Conservation (phyloP, 2,329 filamentous ascomycete genomes). For the Colletotrichum nymphaeae region DNA sequence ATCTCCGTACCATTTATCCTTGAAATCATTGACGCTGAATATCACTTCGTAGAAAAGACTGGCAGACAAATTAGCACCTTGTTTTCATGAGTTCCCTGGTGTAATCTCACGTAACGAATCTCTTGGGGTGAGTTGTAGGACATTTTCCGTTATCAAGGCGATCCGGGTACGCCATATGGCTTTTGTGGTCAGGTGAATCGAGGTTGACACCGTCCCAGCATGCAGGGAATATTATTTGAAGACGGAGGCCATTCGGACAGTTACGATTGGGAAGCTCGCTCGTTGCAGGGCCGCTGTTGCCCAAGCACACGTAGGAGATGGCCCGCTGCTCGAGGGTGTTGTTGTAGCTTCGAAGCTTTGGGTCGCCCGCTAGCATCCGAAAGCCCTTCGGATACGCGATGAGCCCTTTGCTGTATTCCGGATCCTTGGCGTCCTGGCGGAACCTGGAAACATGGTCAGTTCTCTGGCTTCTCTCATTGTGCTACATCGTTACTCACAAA, state of each 20-base stretch:
- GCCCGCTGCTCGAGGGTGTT: slow-evolving; percentile 59
- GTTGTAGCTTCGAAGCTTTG: slow-evolving; percentile 55
- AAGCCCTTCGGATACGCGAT: slow-evolving; percentile 71
- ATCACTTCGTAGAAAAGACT: slow-evolving; percentile 67
- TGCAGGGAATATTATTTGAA: slow-evolving; percentile 68
- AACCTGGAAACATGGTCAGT: slow-evolving; percentile 42
- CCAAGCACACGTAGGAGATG: slow-evolving; percentile 67
- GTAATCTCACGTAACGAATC: slow-evolving; percentile 56
- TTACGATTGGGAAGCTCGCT: slow-evolving; percentile 65
- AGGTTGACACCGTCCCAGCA: slow-evolving; percentile 72
- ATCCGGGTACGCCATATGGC: slow-evolving; percentile 65
- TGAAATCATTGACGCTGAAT: slow-evolving; percentile 67
- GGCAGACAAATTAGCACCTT: neutral
- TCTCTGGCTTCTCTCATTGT: neutral
- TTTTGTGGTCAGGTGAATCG: slow-evolving; percentile 65
- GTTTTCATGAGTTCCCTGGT: neutral
- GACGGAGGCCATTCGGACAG: slow-evolving; percentile 63
- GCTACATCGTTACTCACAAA: slow-evolving; percentile 47
- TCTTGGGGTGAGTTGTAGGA: slow-evolving; percentile 61
- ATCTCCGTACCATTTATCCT: slow-evolving; percentile 63
- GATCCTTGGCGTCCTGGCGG: slow-evolving; percentile 51
- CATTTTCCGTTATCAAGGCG: slow-evolving; percentile 59
- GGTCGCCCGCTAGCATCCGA: slow-evolving; percentile 74
- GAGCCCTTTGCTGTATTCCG: slow-evolving; percentile 57
- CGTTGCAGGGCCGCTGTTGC: slow-evolving; percentile 56